Conservation (phyloP, 805 yeast genomes). For the Jamesozyma spencerorum region DNA sequence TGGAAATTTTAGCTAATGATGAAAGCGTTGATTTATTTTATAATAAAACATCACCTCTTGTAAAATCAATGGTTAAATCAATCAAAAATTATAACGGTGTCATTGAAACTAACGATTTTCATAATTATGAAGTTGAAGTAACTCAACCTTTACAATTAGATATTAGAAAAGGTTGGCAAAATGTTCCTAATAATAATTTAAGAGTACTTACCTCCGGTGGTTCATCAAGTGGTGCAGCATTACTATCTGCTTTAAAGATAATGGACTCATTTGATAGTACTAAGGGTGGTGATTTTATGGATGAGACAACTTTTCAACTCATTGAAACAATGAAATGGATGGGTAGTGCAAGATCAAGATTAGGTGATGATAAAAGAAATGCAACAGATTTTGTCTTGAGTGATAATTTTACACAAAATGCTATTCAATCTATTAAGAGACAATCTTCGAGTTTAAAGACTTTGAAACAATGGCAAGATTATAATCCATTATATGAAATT, state of each 20-base stretch:
- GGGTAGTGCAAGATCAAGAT: constrained; percentile 73
- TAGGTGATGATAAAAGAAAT: constrained; percentile 52
- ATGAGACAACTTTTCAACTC: constrained; percentile 51
- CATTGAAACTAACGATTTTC: constrained; percentile 55
- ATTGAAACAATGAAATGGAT: constrained; percentile 92
- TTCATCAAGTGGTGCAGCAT: constrained; percentile 76
- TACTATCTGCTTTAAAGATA: constrained; percentile 64
- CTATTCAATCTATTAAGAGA: constrained; percentile 39
- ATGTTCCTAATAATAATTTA: constrained; percentile 33
- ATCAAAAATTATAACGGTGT: constrained; percentile 58
- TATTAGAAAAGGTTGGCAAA: constrained; percentile 19
- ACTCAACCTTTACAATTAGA: constrained; percentile 27
- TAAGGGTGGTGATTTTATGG: constrained; percentile 39
- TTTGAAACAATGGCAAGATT: constrained; percentile 53
- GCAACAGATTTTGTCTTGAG: constrained; percentile 37
- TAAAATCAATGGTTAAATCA: constrained; percentile 43
- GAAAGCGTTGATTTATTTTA: constrained; percentile 76
- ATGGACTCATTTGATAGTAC: constrained; percentile 39
- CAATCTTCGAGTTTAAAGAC: constrained; percentile 34
- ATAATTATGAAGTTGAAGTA: constrained; percentile 44
- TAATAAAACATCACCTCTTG: constrained; percentile 74
- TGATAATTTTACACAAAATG: constrained; percentile 48
- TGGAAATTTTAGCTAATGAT: constrained; percentile 58
- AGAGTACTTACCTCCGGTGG: constrained; percentile 56
- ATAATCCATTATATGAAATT: constrained; percentile 68